Base-by-base conservation (phyloP, 2,329 filamentous ascomycete genomes). In the Graphilbum sp. region DNA sequence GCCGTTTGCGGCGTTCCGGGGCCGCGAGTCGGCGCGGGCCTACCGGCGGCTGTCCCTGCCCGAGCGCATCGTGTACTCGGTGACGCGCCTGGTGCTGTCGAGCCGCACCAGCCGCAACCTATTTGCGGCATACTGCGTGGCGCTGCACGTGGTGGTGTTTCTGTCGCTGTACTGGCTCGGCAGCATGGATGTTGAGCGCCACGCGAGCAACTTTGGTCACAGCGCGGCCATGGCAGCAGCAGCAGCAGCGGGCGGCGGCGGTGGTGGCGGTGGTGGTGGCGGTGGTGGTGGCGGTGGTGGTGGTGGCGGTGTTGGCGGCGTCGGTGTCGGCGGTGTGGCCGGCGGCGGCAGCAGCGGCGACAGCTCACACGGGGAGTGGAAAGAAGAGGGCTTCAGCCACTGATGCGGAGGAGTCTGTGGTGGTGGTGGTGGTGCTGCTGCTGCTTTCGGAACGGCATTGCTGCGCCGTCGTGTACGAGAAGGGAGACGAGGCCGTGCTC, bases 11-110 rank as follows among this genome's bases (percentile, higher is more conserved):
- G 86, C 86, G 3, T 98, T 98, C 62, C 71, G 88, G 33, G 87
- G 88, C n/a, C 74, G 88, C 37, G 92, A 98, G 60, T 87, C 82
- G 29, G 79, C 85, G 7, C 69, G 92, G 35, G 90, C 88, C 1
- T 87, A 94, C 57, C 85, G 86, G 52, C 75, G 87, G 32, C 93
- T 98, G 86, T 88, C 79, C 50, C 62, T 95, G 9, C 86, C 87
- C 0, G 90, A 98, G 58, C 69, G 90, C 30, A 73, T 85, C 35
- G 80, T 98, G 4, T 93, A 93, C 58, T 87, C 86, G 25, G 69
- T 95, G 38, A 94, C 88, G 34, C 72, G 86, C 40, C 83, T 94
- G 62, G 84, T 98, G 34, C 66, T 98, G 45, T 84, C 87, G 37
- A 94, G 86, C 34, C 68, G 90, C 44, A 83, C 80, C 21, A 95